Base-by-base conservation (phyloP, 306 rosid species). In the Gillenia trifoliata region DNA sequence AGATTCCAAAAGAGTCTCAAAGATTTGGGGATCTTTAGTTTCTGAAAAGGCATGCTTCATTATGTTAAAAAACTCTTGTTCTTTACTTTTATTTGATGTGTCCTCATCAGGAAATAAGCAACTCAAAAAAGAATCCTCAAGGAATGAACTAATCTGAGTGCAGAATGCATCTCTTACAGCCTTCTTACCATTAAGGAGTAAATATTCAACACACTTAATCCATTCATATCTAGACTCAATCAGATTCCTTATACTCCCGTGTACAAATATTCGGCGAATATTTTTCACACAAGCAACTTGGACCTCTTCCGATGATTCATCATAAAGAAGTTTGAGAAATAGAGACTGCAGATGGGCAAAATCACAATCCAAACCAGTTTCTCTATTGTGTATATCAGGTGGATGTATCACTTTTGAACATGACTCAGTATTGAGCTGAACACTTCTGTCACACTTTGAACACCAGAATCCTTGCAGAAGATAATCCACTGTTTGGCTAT, bases 121-220 rank as follows among this genome's bases (percentile, higher is more conserved):
- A 81, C 85, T 70, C 80, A 88, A 82, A 77, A 86, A 75, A 79
- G 59, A 82, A 68, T 81, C 89, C 78, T 88, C 89, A 62, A 83
- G 75, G 76, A 94, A 91, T 70, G 85, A 89, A 82, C 86, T 80
- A 49, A 94, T 88, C 80, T 91, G 96, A 82, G 86, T 30, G 85
- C 96, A 94, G 82, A 91, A 94, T 79, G 93, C 90, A 73, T 90
- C 97, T 78, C 97, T 89, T 41, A 94, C 65, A 59, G 85, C 86
- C 83, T 81, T 90, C 85, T 82, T 86, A 67, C 71, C 79, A 75
- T 86, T 79, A 76, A 81, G 79, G 36, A 94, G 88, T 43, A 94
- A 81, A 87, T 77, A 88, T 22, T 86, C 78, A 34, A 91, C 31
- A 77, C 93, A 88, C 70, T 80, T 86, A 78, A 80, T 81, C 97